phyloP scores from a whole-genome alignment of 495 filamentous ascomycete species.

The Talaromyces adpressus region DNA sequence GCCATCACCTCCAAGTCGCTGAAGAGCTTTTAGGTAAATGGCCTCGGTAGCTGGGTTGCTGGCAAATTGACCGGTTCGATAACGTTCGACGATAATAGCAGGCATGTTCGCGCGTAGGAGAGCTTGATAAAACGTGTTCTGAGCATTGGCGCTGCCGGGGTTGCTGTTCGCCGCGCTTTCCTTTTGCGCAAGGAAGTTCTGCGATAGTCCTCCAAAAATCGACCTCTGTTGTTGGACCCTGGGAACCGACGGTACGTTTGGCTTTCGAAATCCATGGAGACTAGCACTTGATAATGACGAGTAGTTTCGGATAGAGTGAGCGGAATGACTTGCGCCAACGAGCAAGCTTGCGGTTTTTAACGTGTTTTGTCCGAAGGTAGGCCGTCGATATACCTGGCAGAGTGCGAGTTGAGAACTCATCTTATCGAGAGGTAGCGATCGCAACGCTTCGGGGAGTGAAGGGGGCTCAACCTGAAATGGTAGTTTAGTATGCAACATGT shows the following conservation, averaged over 20 bases:
- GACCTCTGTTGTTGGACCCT: slow-evolving; percentile 38
- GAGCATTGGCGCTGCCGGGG: slow-evolving; percentile 73
- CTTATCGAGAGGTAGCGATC: slow-evolving; percentile 20
- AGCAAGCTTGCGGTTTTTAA: slow-evolving; percentile 4
- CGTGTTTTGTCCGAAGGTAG: neutral
- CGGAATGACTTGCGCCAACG: slow-evolving; percentile 9
- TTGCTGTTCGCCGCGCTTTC: slow-evolving; percentile 91
- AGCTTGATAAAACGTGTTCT: slow-evolving; percentile 89
- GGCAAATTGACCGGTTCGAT: slow-evolving; percentile 78
- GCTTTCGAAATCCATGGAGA: slow-evolving; percentile 17
- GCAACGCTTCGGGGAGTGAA: slow-evolving; percentile 24
- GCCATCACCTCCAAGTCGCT: slow-evolving; percentile 54
- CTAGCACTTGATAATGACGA: slow-evolving; percentile 30
- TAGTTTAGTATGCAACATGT: neutral
- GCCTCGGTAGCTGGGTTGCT: slow-evolving; percentile 64
- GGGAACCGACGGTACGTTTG: slow-evolving; percentile 18
- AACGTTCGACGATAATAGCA: slow-evolving; percentile 81
- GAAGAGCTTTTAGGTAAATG: slow-evolving; percentile 68
- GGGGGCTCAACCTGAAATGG: neutral
- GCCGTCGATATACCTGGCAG: slow-evolving; percentile 7
- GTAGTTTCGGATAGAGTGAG: slow-evolving; percentile 23
- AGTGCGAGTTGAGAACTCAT: slow-evolving; percentile 15
- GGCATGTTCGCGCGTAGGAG: slow-evolving; percentile 90
- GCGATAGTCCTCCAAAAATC: slow-evolving; percentile 49
- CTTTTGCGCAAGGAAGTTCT: slow-evolving; percentile 56